Percentiles rank a stretch among this genome's conserved stretches.
These are phyloP conservation scores for Boehmeria nivea DNA, from an alignment of 306 rosid genomes.

Conservation along the genomic window DNA sequence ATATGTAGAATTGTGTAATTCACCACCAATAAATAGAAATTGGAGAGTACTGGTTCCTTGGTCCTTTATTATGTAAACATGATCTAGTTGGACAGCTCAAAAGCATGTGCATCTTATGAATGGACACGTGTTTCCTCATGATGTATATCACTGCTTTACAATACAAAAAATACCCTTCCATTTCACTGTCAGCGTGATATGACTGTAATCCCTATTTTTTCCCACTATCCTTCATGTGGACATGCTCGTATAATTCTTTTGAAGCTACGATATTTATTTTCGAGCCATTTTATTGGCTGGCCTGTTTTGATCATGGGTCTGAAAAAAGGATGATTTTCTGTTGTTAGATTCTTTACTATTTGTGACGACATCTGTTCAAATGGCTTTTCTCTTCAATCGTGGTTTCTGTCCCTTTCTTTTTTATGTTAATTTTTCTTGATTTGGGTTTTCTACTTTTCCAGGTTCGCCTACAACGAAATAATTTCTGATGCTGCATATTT, in stretches of 20 bases:
- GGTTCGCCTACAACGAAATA: conserved; percentile 82
- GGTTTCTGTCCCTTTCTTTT: conserved; percentile 6
- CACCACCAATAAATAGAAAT: too few relatives aligned
- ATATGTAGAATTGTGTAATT: too few relatives aligned
- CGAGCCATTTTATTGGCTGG: conserved; percentile 10
- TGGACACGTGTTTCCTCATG: neutral
- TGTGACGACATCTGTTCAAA: neutral
- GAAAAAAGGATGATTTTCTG: neutral
- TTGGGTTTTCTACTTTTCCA: conserved; percentile 25
- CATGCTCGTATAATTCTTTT: neutral
- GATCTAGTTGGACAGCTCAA: neutral
- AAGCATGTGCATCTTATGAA: neutral
- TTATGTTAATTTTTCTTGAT: neutral
- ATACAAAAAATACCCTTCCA: neutral
- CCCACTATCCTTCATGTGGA: neutral
- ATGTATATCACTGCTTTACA: neutral
- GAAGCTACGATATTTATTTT: neutral
- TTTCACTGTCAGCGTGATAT: neutral
- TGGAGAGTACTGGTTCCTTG: too few relatives aligned
- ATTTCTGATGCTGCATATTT: conserved; percentile 74
- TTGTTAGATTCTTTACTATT: conserved; percentile 8
- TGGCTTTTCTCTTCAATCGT: too few relatives aligned
- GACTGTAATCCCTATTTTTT: neutral
- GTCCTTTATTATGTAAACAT: too few relatives aligned
- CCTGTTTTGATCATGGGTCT: conserved; percentile 1